These are phyloP conservation scores for Xylaria sp. DNA, from an alignment of 2,329 filamentous ascomycete species.

Conservation along the genomic window DNA sequence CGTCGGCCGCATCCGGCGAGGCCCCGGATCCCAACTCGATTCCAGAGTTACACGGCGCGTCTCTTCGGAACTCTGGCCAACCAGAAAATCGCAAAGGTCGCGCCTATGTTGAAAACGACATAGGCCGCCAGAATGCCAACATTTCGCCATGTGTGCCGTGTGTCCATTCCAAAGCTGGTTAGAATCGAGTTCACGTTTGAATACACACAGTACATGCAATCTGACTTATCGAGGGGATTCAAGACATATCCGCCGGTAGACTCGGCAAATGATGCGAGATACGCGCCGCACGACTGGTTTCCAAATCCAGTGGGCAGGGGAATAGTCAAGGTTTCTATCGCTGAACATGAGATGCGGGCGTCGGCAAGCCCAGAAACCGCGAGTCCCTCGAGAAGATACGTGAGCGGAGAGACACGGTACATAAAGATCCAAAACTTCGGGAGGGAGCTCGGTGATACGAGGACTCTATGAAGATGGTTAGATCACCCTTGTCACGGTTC, in stretches of 20 bases:
- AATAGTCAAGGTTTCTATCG: neutral
- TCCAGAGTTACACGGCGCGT: neutral
- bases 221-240: neutral
- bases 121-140: neutral
- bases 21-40: neutral
- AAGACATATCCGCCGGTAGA: neutral
- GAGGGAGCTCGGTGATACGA: conserved; percentile 7
- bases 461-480: conserved; percentile 3
- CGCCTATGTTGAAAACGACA: neutral
- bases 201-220: neutral
- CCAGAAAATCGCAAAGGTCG: neutral
- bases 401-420: conserved; percentile 13
- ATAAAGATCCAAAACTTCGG: conserved; percentile 19
- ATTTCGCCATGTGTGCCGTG: neutral
- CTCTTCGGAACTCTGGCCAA: neutral
- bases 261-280: neutral
- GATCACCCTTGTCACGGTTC: neutral
- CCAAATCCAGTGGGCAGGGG: neutral
- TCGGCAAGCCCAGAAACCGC: neutral
- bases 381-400: conserved; percentile 10
- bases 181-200: neutral
- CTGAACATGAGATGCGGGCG: neutral
- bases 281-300: neutral
- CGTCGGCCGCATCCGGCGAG: neutral
- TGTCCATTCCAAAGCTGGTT: neutral